Base-by-base conservation (phyloP, 176 grass and related monocot species). In the Pharus latifolius region DNA sequence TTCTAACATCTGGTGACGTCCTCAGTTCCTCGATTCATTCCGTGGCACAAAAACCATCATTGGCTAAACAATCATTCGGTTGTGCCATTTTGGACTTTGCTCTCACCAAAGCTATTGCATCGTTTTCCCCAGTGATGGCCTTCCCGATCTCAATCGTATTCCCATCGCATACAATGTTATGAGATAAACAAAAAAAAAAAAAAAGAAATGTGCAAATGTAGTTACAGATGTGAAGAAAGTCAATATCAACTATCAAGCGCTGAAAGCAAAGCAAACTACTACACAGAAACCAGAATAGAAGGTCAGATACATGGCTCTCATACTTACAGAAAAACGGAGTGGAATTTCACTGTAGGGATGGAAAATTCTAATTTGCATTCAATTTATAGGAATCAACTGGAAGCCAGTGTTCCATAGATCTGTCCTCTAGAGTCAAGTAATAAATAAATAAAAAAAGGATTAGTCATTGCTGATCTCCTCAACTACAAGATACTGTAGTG, bases 401-500 rank as follows among this genome's bases (percentile, higher is more conserved):
- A 84, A 67, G n/a, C n/a, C n/a, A n/a, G n/a, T n/a, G n/a, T n/a
- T 18, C 44, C 11, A 61, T 20, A 69, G 47, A 13, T 13, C 60
- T 17, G 22, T 16, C 13, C 29, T 38, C 2, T 53, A 45, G 43
- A 65, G 2, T 22, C n/a, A 4, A 38, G 35, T 9, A 5, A 38
- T 9, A 15, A 49, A 70, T 43, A 44, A 33, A 66, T 50, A 48
- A 29, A 12, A 10, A 54, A 8, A 27, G 18, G 41, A 37, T 28
- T 60, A 65, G 70, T 65, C 73, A 45, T 75, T 77, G 58, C 72
- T 56, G 33, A 87, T 80, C 29, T 90, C 80, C 71, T 96, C 83
- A 19, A 92, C 74, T 61, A 85, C 60, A 27, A 92, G 87, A 69
- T 87, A 80, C 40, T 92, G 93, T 48, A 87, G 78, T 35, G 86